These are phyloP conservation scores for Volvox reticuliferus DNA, from an alignment of 139 green algal genomes.

Conservation along the genomic window DNA sequence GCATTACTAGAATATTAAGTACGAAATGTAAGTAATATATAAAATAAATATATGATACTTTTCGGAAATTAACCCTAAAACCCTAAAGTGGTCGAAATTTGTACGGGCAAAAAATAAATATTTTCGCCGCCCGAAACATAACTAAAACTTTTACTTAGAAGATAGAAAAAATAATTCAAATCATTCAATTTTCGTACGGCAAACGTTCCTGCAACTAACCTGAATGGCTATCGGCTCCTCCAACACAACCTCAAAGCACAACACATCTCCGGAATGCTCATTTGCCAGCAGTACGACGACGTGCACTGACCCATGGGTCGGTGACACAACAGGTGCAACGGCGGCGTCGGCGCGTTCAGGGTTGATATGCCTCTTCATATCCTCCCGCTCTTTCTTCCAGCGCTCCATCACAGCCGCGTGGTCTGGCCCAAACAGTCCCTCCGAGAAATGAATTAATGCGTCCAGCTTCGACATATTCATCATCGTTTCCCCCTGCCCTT, in stretches of 20 bases:
- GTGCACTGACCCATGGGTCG: background rate
- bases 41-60: too few species aligned
- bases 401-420: background rate
- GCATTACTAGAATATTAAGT: too few species aligned
- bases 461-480: background rate
- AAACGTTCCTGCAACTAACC: background rate
- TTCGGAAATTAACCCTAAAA: too few species aligned
- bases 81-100: too few species aligned
- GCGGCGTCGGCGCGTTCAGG: background rate
- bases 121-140: too few species aligned
- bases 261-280: background rate
- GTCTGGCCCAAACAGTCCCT: background rate
- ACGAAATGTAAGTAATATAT: too few species aligned
- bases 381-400: background rate
- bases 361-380: background rate
- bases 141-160: too few species aligned
- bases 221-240: slow-evolving; percentile 16
- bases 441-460: background rate
- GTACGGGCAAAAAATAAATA: too few species aligned
- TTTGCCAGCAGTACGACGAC: slow-evolving; percentile 18
- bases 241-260: slow-evolving; percentile 15
- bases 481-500: background rate
- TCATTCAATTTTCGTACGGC: background rate
- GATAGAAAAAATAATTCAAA: background rate
- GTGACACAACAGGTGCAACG: background rate